Base-by-base conservation (phyloP, 139 green algal genomes). In the Monoraphidium neglectum region DNA sequence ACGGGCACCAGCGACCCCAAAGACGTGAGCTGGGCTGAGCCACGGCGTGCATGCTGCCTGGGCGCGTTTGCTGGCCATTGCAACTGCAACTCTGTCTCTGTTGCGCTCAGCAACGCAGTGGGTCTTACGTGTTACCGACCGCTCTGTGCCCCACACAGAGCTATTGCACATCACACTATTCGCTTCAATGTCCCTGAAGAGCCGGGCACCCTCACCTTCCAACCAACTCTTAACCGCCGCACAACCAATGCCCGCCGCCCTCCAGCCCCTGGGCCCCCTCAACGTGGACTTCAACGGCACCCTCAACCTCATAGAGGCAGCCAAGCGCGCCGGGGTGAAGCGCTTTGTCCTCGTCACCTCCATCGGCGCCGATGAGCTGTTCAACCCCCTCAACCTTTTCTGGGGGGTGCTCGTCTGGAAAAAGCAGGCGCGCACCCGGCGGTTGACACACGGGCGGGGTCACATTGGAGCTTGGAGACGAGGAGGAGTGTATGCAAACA, bases 361-460 rank as follows among this genome's bases (percentile, higher is more conserved):
- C 60, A 94, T 96, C 65, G 91, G 91, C n/a, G 75, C 77, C 2
- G 92, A 96, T 68, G 89, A 94, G 5, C 77, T 93, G 46, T 80
- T 95, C 74, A 90, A 90, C 73, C 89, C 89, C 1, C 86, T 96
- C 30, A 97, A 97, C 80, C 81, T 93, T 5, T 90, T 93, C 71
- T 95, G 84, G 79, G 90, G 90, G 51, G 87, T 95, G 66, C 76
- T 84, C 21, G 81, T 80, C 61, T 81, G 70, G 76, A 60, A 62
- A 57, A 63, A 10, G 10, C 37, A 49, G 40, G 36, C 60, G 26
- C 15, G 26, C 16, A 16, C 28, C 28, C 28, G 10, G 57, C 26
- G 28, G 28, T 10, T 33, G 26, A 33, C n/a, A 13, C n/a, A 10
- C 28, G 21, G 51, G 18, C 51, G 21, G 51, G 21, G 18, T 60